These are phyloP conservation scores for Globisporangium megalacanthum DNA, from an alignment of 352 stramenopile species.

Conservation along the genomic window DNA sequence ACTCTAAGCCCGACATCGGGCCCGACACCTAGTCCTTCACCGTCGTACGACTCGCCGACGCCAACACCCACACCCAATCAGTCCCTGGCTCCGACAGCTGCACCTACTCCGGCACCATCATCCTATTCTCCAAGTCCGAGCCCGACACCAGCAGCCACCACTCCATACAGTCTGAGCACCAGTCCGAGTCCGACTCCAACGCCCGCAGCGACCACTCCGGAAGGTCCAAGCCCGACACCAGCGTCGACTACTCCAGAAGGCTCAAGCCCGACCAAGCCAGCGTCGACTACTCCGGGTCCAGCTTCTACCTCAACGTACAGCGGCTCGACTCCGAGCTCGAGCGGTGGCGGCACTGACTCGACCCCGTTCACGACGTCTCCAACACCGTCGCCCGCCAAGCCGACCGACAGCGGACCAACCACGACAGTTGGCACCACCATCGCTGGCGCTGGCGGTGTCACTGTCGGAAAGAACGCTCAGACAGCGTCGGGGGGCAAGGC, in stretches of 20 bases:
- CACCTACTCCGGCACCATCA: background rate
- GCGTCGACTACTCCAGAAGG: background rate
- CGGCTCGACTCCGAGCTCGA: background rate
- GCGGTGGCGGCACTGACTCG: background rate
- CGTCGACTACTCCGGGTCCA: background rate
- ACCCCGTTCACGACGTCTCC: background rate
- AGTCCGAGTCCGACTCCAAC: background rate
- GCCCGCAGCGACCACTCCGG: background rate
- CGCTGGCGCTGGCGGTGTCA: background rate
- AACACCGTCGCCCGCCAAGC: background rate
- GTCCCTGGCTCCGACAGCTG: background rate
- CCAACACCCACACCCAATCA: background rate
- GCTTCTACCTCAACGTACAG: background rate
- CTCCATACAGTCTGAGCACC: background rate
- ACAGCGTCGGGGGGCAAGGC: constrained; percentile 4
- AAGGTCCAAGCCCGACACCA: background rate
- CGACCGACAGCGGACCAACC: background rate
- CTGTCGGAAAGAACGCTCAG: background rate
- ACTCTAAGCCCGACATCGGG: background rate
- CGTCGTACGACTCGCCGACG: background rate
- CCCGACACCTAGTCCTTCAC: background rate
- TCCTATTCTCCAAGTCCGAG: background rate
- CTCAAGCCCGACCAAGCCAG: background rate
- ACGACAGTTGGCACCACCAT: background rate
- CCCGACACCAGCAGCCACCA: background rate